Evolutionary conservation across 2,329 filamentous ascomycete species (phyloP), one percentile per base, ranked within the genome.

Genomic region (Fusarium sp.): DNA sequence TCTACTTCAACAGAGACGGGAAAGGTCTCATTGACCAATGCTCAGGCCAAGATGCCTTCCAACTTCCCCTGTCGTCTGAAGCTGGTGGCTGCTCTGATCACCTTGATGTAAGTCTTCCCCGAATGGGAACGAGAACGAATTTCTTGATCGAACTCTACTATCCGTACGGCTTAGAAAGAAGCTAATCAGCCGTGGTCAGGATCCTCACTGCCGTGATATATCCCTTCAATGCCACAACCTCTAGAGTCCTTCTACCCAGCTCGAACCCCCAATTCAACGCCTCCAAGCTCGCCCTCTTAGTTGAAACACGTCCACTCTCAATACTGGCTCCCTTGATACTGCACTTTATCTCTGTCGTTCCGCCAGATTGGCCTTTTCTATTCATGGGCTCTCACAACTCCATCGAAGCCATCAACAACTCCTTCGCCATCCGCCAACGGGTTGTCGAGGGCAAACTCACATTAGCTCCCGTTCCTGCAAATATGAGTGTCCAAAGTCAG

Each of bases 291-390:
- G 89, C 87, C 35, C 84, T 90, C 12, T 83, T 90, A 22, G 85
- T 90, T 69, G 88, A 90, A 78, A 86, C 86, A 79, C 86, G 88
- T 1, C 76, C 85, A 2, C 82, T 84, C 38, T 83, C 87, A 4
- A 81, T 86, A 70, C 84, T 90, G 47, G 87, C 87, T 4, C 88
- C 88, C 2, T 81, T 89, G 43, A 81, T 89, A 79, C 82, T 90
- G 27, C 88, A 90, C 77, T 88, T 90, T 81, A 89, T 89, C 72
- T 82, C 86, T 5, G 87, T 90, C 22, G 85, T 90, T 2, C 88
- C 88, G 6, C 85, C 87, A 2, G 87, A 90, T 80, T 90, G 88
- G 88, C 85, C 85, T 33, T 89, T 89, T 81, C 84, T 85, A 45
- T 89, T 89, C 82, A 88, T 89, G 84, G 88, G 88, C 63, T 88